Conservation (phyloP, 371 early-diverging fungal genomes). For the Dichotomocladium elegans region DNA sequence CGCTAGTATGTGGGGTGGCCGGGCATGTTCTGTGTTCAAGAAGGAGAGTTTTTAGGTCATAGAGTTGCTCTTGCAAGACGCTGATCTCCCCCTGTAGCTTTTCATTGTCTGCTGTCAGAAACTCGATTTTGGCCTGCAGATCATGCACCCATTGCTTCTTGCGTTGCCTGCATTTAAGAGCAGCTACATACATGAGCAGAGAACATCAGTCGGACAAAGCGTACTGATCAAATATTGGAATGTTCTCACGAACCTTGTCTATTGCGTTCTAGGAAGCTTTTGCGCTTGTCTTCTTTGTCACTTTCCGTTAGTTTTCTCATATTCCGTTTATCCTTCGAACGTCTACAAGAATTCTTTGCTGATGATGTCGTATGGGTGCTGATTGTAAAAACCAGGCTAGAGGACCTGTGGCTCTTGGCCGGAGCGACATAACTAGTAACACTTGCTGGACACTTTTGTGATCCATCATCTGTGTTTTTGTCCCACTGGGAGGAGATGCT, state of each 20-base stretch:
- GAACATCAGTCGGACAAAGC: background rate
- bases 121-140: conserved; percentile 56
- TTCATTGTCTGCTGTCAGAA: conserved; percentile 50
- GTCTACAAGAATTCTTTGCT: background rate
- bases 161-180: conserved; percentile 67
- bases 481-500: too few species aligned
- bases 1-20: conserved; percentile 25
- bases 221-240: background rate
- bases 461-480: too few species aligned
- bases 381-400: background rate
- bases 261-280: conserved; percentile 80
- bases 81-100: conserved; percentile 41
- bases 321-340: background rate
- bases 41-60: conserved; percentile 54
- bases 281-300: conserved; percentile 66
- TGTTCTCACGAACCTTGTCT: conserved; percentile 55
- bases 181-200: conserved; percentile 33
- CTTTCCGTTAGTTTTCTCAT: background rate
- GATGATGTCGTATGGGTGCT: background rate
- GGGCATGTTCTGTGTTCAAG: conserved; percentile 62
- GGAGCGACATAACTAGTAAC: background rate
- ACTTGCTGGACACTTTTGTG: background rate
- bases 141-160: conserved; percentile 63
- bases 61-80: conserved; percentile 46
- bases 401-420: too few species aligned